These are phyloP conservation scores for Aphanomyces euteiches DNA, from an alignment of 352 stramenopile genomes.

Conservation along the genomic window DNA sequence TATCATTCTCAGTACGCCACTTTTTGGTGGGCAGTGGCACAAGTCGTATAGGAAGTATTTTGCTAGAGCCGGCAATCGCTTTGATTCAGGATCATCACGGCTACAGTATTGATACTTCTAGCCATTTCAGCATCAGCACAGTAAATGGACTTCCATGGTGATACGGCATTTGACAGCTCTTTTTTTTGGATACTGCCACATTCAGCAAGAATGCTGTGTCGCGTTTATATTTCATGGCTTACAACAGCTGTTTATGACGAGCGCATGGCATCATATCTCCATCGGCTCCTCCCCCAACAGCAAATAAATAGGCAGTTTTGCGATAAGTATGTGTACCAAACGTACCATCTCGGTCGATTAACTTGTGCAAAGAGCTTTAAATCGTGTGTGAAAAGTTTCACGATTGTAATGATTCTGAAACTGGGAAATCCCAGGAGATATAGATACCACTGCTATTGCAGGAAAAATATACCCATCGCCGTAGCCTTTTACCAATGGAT, in stretches of 20 bases:
- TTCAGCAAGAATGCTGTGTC: background rate
- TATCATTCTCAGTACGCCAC: background rate
- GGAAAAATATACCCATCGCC: constrained; percentile 5
- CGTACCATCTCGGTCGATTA: constrained; percentile 7
- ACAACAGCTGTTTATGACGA: background rate
- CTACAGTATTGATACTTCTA: constrained; percentile 5
- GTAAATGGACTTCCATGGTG: background rate
- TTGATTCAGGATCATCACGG: background rate
- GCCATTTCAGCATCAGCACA: constrained; percentile 5
- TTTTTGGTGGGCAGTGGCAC: background rate
- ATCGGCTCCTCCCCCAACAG: constrained; percentile 2
- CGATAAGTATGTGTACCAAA: constrained; percentile 15
- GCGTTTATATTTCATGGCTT: constrained; percentile 17
- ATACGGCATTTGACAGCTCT: background rate
- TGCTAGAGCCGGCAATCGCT: too few relatives aligned
- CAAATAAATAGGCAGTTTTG: constrained; percentile 20
- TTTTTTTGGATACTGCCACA: constrained; percentile 1
- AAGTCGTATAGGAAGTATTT: background rate
- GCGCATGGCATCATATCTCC: background rate
- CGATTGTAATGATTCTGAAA: background rate
- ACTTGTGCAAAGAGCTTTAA: constrained; percentile 6
- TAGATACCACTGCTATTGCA: background rate
- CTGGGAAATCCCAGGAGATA: too few relatives aligned
- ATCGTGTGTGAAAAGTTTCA: constrained; percentile 3
- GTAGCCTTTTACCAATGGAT: background rate